Percentiles rank a stretch among this genome's conserved stretches.
Evolutionary conservation across 1,284 basidiomycete species (phyloP).

Genomic region (Trametes sp.): DNA sequence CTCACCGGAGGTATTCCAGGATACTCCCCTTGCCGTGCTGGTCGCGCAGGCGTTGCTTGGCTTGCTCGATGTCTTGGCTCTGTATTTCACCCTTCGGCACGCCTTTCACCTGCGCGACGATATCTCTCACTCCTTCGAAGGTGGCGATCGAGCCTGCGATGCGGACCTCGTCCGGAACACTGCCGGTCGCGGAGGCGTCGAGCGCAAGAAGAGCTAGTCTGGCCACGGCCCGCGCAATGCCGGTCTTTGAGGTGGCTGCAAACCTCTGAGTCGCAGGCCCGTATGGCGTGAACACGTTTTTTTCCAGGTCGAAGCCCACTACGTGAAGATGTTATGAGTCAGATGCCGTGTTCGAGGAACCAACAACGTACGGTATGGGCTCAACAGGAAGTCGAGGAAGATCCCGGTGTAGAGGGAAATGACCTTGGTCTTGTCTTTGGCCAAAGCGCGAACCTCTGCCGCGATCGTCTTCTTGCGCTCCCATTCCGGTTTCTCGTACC

Average conservation of each 20-base stretch:
- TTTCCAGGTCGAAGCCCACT: constrained; percentile 36
- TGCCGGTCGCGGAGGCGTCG: constrained; percentile 25
- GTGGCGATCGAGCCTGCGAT: constrained; percentile 33
- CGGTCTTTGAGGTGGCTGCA: constrained; percentile 35
- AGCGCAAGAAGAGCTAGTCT: constrained; percentile 25
- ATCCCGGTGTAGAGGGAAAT: constrained; percentile 36
- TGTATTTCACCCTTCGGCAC: constrained; percentile 20
- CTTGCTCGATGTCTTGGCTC: constrained; percentile 21
- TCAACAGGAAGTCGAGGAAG: constrained; percentile 36
- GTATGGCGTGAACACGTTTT: constrained; percentile 29
- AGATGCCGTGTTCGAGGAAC: background rate
- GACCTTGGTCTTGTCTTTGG: constrained; percentile 34
- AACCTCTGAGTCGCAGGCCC: constrained; percentile 29
- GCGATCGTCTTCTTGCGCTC: constrained; percentile 31
- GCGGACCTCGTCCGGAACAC: constrained; percentile 36
- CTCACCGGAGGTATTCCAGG: constrained; percentile 21
- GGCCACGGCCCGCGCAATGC: constrained; percentile 39
- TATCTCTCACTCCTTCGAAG: constrained; percentile 30
- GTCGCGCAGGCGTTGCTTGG: constrained; percentile 25
- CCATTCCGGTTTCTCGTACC: constrained; percentile 35
- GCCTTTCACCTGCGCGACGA: constrained; percentile 23
- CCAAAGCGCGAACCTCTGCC: constrained; percentile 28
- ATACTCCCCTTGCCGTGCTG: constrained; percentile 17
- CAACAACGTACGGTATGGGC: constrained; percentile 17
- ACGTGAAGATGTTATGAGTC: background rate